Conservation (phyloP, 2,329 filamentous ascomycete species). For the Diaporthe citri region DNA sequence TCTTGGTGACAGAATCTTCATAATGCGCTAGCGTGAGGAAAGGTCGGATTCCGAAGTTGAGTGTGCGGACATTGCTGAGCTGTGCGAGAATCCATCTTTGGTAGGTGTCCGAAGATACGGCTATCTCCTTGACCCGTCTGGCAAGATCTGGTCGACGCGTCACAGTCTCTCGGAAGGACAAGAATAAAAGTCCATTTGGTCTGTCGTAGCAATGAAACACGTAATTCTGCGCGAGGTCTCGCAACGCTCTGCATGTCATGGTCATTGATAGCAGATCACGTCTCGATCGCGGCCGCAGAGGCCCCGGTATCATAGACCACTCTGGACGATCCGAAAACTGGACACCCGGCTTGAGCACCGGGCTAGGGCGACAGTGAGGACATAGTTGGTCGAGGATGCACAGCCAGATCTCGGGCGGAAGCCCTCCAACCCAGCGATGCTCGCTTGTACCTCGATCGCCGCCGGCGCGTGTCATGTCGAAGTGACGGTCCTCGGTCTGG, state of each 20-base stretch:
- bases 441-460: not conserved
- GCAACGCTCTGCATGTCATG: not conserved
- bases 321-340: rapidly evolving
- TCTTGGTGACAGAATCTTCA: not conserved
- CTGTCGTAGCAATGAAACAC: not conserved
- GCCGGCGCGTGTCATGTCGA: not conserved
- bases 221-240: not conserved
- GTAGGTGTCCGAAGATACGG: not conserved
- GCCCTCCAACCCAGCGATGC: not conserved
- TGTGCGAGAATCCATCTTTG: not conserved
- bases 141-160: not conserved
- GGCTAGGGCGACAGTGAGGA: not conserved
- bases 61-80: not conserved
- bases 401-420: not conserved
- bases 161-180: not conserved
- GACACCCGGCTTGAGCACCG: not conserved
- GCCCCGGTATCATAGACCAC: rapidly evolving
- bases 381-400: not conserved
- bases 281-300: not conserved
- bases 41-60: not conserved
- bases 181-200: not conserved
- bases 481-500: not conserved
- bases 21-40: no score
- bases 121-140: not conserved
- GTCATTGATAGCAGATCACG: not conserved